Conservation (phyloP, 495 filamentous ascomycete species). For the Lasiosphaeris hirsuta region DNA sequence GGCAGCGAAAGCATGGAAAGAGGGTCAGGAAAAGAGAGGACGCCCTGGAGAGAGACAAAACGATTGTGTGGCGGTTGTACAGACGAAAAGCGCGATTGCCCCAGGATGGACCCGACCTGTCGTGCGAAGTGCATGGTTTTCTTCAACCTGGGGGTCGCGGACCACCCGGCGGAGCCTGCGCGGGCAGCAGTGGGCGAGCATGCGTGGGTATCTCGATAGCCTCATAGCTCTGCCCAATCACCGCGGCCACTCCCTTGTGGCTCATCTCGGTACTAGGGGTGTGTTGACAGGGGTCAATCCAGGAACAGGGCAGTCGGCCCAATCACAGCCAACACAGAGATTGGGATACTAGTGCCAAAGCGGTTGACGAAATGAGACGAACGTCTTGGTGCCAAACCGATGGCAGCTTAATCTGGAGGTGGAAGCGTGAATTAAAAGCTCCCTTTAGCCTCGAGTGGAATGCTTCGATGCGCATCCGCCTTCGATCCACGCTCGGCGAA, state of each 20-base stretch:
- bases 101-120: slow-evolving; percentile 12
- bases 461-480: not conserved
- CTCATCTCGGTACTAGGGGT: slow-evolving; percentile 26
- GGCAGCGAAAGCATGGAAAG: slow-evolving; percentile 2
- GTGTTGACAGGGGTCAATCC: slow-evolving; percentile 10
- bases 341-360: slow-evolving; percentile 15
- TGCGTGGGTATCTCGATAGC: slow-evolving; percentile 20
- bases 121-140: slow-evolving; percentile 16
- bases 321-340: slow-evolving; percentile 15
- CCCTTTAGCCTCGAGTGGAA: slow-evolving; percentile 5
- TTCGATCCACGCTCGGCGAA: not conserved
- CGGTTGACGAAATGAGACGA: slow-evolving; percentile 22
- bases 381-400: not conserved
- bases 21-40: slow-evolving; percentile 23
- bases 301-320: slow-evolving; percentile 20
- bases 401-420: slow-evolving; percentile 1
- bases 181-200: slow-evolving; percentile 5
- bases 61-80: slow-evolving; percentile 12
- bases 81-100: slow-evolving; percentile 9
- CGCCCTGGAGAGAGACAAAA: slow-evolving; percentile 13
- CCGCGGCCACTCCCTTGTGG: slow-evolving; percentile 6
- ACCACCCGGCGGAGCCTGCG: slow-evolving; percentile 8
- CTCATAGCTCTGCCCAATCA: slow-evolving; percentile 19
- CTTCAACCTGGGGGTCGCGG: slow-evolving; percentile 1
- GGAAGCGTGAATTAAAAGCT: not conserved